phyloP scores from a whole-genome alignment of 2,329 filamentous ascomycete genomes.

The Aspergillus sp. region DNA sequence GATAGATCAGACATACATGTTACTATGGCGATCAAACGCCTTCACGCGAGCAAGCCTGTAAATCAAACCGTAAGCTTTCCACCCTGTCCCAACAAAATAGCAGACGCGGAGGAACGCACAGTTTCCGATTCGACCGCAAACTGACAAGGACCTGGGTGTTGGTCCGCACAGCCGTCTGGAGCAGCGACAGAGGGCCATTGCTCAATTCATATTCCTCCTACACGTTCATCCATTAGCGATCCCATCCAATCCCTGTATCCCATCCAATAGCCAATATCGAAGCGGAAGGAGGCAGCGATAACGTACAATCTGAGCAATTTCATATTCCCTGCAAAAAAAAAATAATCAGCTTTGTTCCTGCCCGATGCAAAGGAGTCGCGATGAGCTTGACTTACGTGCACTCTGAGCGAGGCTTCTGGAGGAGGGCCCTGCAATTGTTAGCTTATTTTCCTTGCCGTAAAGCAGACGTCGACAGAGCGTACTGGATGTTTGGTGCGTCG shows the following conservation, averaged over 20 bases:
- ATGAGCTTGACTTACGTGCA: conserved; percentile 10
- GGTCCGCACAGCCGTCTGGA: conserved; percentile 92
- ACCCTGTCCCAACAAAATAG: not conserved
- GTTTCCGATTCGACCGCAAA: conserved; percentile 94
- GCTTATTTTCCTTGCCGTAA: not conserved
- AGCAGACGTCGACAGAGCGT: not conserved
- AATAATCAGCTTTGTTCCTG: not conserved
- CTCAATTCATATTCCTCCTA: conserved; percentile 75
- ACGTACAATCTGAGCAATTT: conserved; percentile 15
- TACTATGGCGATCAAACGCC: conserved; percentile 97
- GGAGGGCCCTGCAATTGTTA: conserved; percentile 6
- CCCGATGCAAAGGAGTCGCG: not conserved
- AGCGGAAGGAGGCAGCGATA: not conserved
- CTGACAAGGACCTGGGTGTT: conserved; percentile 97
- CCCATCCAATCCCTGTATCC: not conserved
- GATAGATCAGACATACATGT: conserved; percentile 61
- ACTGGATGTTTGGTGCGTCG: conserved; percentile 13
- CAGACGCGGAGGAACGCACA: not conserved
- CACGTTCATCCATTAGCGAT: not conserved
- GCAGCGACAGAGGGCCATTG: conserved; percentile 81
- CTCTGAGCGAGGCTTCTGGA: conserved; percentile 15
- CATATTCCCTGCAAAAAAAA: conserved; percentile 8
- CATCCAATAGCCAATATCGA: not conserved
- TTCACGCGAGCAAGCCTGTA: conserved; percentile 81
- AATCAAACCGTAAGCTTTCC: not conserved